Percentiles rank a stretch among this genome's conserved stretches.
phyloP scores from a whole-genome alignment of 2,329 filamentous ascomycete species.

The Cercospora zeina region DNA sequence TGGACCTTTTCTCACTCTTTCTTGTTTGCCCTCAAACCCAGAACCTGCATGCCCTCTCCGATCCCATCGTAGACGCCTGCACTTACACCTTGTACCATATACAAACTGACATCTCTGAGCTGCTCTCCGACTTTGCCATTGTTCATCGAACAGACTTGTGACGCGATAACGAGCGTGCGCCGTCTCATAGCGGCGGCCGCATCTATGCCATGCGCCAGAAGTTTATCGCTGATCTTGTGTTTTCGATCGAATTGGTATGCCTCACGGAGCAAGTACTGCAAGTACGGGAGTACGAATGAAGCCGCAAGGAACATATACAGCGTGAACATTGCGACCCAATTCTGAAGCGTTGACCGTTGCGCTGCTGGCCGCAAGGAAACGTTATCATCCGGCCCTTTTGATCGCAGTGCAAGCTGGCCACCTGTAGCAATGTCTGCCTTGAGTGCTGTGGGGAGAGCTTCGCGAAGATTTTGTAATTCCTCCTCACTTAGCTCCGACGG shows the following conservation, averaged over 20 bases:
- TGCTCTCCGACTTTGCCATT: conserved; percentile 64
- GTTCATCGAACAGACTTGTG: conserved; percentile 60
- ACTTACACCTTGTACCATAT: conserved; percentile 64
- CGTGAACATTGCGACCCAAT: conserved; percentile 27
- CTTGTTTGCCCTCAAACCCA: conserved; percentile 40
- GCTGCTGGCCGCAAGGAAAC: neutral
- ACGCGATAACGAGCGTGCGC: conserved; percentile 54
- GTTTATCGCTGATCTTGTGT: conserved; percentile 63
- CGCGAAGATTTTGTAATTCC: conserved; percentile 56
- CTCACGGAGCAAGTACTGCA: conserved; percentile 55
- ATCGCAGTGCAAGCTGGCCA: conserved; percentile 26
- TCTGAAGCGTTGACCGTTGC: conserved; percentile 31
- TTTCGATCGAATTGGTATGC: conserved; percentile 65
- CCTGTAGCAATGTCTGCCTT: conserved; percentile 4
- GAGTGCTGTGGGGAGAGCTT: conserved; percentile 49
- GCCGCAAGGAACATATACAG: conserved; percentile 54
- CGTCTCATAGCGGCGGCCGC: conserved; percentile 58
- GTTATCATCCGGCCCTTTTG: neutral
- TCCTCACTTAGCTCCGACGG: conserved; percentile 58
- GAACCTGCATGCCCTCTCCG: conserved; percentile 54
- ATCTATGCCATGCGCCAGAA: conserved; percentile 55
- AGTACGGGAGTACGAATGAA: conserved; percentile 63
- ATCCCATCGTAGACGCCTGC: conserved; percentile 68
- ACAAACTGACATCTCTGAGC: conserved; percentile 58
- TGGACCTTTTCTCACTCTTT: conserved; percentile 1